phyloP scores from a whole-genome alignment of 2,329 filamentous ascomycete genomes.

The Xylariomycetidae sp. region DNA sequence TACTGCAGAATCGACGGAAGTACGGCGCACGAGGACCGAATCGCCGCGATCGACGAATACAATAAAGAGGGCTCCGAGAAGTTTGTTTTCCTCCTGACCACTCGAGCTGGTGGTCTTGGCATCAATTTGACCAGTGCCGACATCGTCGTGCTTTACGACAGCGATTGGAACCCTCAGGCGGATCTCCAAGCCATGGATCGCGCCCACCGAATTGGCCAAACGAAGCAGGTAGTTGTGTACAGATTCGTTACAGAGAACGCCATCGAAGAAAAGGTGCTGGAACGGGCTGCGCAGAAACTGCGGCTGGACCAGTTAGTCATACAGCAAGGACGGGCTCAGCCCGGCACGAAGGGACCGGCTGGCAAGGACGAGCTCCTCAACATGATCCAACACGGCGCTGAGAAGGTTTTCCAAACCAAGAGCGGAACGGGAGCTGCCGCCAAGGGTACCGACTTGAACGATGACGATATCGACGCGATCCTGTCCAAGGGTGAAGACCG shows the following conservation, averaged over 20 bases:
- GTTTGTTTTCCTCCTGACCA: constrained; percentile 93
- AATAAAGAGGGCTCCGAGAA: constrained; percentile 94
- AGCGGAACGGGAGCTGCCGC: constrained; percentile 57
- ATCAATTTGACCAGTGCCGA: constrained; percentile 96
- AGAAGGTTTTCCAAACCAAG: constrained; percentile 79
- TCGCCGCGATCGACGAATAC: constrained; percentile 96
- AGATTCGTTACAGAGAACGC: constrained; percentile 96
- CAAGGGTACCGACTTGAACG: constrained; percentile 59
- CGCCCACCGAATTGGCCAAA: constrained; percentile 96
- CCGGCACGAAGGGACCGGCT: constrained; percentile 81
- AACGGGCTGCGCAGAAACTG: constrained; percentile 93
- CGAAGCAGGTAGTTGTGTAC: constrained; percentile 95
- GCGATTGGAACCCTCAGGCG: constrained; percentile 97
- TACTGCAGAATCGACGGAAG: constrained; percentile 97
- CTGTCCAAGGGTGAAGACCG: constrained; percentile 79
- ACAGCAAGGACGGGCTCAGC: constrained; percentile 91
- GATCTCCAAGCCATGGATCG: constrained; percentile 99
- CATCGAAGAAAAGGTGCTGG: constrained; percentile 96
- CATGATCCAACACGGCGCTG: constrained; percentile 99
- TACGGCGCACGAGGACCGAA: constrained; percentile 95
- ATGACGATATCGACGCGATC: constrained; percentile 88
- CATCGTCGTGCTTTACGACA: constrained; percentile 94
- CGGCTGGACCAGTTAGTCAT: constrained; percentile 96
- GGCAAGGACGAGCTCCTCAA: constrained; percentile 93
- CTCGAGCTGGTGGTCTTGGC: constrained; percentile 87